These are phyloP conservation scores for Berberis thunbergii DNA, from an alignment of 164 flowering plant genomes.

Conservation along the genomic window DNA sequence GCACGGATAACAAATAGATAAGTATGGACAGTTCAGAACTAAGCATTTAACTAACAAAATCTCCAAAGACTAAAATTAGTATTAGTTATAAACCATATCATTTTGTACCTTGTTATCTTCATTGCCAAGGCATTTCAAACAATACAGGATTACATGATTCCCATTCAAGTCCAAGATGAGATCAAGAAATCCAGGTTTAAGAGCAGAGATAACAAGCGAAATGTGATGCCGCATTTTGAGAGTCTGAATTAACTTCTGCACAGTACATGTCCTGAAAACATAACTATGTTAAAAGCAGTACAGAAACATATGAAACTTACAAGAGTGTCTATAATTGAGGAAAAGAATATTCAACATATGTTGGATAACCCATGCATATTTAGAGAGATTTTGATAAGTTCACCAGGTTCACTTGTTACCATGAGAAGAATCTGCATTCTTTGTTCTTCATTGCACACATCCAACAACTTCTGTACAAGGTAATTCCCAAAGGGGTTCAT, in stretches of 20 bases:
- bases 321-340: neutral
- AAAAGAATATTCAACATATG: neutral
- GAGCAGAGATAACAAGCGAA: slow-evolving; percentile 35
- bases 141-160: slow-evolving; percentile 75
- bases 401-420: slow-evolving; percentile 39
- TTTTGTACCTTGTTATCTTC: slow-evolving; percentile 82
- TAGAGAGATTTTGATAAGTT: slow-evolving; percentile 57
- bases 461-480: slow-evolving; percentile 81
- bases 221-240: slow-evolving; percentile 54
- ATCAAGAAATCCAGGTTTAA: slow-evolving; percentile 58
- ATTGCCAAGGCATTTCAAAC: slow-evolving; percentile 51
- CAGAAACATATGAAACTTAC: neutral
- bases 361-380: slow-evolving; percentile 68
- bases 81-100: too few species aligned
- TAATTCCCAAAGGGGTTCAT: slow-evolving; percentile 85
- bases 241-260: slow-evolving; percentile 75
- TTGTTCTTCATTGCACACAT: slow-evolving; percentile 70
- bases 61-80: too few species aligned
- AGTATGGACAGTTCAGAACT: too few species aligned
- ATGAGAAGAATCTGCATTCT: slow-evolving; percentile 40
- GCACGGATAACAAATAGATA: too few species aligned
- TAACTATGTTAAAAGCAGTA: slow-evolving; percentile 6
- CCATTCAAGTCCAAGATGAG: slow-evolving; percentile 76
- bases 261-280: slow-evolving; percentile 61
- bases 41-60: too few species aligned